Conservation (phyloP, 768 basidiomycete genomes). For the Hygrophorus pudorinus region DNA sequence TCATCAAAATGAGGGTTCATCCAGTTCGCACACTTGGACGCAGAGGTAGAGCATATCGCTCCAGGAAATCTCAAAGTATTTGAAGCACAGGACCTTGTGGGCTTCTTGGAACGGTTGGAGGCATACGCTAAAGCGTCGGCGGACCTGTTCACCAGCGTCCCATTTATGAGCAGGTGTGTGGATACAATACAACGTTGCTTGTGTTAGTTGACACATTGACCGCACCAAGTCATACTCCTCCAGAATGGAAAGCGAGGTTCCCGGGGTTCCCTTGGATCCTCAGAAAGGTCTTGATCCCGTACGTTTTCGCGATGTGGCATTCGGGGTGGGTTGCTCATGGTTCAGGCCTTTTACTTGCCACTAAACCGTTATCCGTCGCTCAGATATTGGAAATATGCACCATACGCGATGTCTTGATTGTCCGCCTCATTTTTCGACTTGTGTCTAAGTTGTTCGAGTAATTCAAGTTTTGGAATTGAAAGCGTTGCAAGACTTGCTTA, state of each 20-base stretch:
- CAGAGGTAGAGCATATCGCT: constrained; percentile 25
- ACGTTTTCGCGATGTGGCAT: constrained; percentile 22
- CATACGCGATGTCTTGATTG: constrained; percentile 22
- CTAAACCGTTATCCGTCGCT: neutral
- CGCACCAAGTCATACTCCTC: constrained; percentile 28
- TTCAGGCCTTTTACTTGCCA: neutral
- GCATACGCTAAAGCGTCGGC: constrained; percentile 23
- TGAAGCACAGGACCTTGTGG: constrained; percentile 17
- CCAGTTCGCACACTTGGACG: constrained; percentile 27
- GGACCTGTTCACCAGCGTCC: constrained; percentile 23
- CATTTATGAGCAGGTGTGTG: constrained; percentile 27
- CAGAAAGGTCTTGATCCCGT: constrained; percentile 26
- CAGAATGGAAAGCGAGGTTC: constrained; percentile 26
- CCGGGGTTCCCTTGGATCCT: constrained; percentile 29
- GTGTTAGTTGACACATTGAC: too few species aligned
- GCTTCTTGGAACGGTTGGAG: constrained; percentile 18
- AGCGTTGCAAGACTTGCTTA: too few species aligned
- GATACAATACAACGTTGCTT: neutral
- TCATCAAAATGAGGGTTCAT: too few species aligned
- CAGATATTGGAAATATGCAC: constrained; percentile 31
- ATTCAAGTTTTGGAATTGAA: too few species aligned
- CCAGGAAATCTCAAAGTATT: constrained; percentile 23
- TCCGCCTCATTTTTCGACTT: too few species aligned
- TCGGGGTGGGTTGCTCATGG: constrained; percentile 24
- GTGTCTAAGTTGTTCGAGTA: too few species aligned